Conservation (phyloP, 2,329 filamentous ascomycete species). For the Sarocladium oryzae region DNA sequence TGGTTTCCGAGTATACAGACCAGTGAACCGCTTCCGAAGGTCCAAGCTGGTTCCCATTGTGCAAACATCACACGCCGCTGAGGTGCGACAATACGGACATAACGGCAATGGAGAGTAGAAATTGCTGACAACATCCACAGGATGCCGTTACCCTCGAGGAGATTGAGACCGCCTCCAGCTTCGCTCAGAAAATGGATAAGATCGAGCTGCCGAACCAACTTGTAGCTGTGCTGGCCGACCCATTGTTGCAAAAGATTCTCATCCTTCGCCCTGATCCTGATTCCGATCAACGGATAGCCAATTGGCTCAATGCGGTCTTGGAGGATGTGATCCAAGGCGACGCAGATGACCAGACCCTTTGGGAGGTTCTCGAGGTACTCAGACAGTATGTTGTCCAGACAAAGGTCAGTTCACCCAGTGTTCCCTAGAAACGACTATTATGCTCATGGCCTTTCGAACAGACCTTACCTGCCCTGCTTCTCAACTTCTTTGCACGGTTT, state of each 20-base stretch:
- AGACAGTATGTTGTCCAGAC: slow-evolving; percentile 48
- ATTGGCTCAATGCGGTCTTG: slow-evolving; percentile 52
- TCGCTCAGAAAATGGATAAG: slow-evolving; percentile 67
- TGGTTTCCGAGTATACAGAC: slow-evolving; percentile 59
- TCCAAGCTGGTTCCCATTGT: slow-evolving; percentile 55
- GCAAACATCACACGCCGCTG: slow-evolving; percentile 66
- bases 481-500: slow-evolving; percentile 46
- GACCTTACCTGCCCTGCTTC: slow-evolving; percentile 41
- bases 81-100: slow-evolving; percentile 35
- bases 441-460: slow-evolving; percentile 14
- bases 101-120: not conserved
- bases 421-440: not conserved
- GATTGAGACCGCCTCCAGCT: slow-evolving; percentile 61
- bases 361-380: slow-evolving; percentile 49
- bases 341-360: slow-evolving; percentile 38
- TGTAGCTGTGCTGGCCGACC: slow-evolving; percentile 68
- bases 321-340: slow-evolving; percentile 49
- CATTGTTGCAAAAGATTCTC: slow-evolving; percentile 70
- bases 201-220: slow-evolving; percentile 79
- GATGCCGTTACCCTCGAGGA: slow-evolving; percentile 67
- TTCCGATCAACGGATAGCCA: slow-evolving; percentile 45
- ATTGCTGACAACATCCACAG: slow-evolving; percentile 27
- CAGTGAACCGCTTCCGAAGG: slow-evolving; percentile 20
- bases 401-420: slow-evolving; percentile 37
- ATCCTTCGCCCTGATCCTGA: slow-evolving; percentile 53